Evolutionary conservation across 2,329 filamentous ascomycete genomes (phyloP).

Genomic region (Calonectria leucothoes): DNA sequence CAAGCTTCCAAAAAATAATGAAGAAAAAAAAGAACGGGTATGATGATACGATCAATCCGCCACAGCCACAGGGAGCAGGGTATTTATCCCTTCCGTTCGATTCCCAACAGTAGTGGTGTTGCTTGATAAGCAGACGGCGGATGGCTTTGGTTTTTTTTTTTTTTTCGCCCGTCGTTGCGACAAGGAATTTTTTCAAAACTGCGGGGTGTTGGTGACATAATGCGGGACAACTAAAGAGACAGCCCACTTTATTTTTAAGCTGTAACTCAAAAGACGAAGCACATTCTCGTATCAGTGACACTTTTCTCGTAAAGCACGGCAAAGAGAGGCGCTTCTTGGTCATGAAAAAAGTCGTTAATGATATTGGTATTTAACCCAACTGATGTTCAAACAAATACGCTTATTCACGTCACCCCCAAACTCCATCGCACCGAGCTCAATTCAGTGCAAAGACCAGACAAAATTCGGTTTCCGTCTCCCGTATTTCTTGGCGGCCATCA

Average conservation of each 20-base stretch:
- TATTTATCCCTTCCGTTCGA: conserved; percentile 10
- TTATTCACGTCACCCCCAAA: background rate
- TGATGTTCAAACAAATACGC: background rate
- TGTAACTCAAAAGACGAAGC: background rate
- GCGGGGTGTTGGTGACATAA: conserved; percentile 42
- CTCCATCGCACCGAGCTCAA: background rate
- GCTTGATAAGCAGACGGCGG: conserved; percentile 43
- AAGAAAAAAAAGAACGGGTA: background rate
- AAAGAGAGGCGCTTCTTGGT: background rate
- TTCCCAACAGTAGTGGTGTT: conserved; percentile 20
- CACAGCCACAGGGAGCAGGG: background rate
- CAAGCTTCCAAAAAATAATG: background rate
- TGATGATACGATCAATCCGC: background rate
- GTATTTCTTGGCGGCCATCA: background rate
- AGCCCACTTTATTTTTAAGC: conserved; percentile 14
- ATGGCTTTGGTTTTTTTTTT: conserved; percentile 30
- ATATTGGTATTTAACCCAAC: background rate
- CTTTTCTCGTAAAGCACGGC: background rate
- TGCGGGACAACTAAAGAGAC: conserved; percentile 10
- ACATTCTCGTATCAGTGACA: background rate
- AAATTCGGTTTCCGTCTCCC: background rate
- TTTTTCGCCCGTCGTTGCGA: conserved; percentile 29
- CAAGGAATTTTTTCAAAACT: conserved; percentile 40
- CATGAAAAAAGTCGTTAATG: background rate
- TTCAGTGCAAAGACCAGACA: background rate